These are phyloP conservation scores for Amanita rubescens DNA, from an alignment of 768 basidiomycete species.

Conservation along the genomic window DNA sequence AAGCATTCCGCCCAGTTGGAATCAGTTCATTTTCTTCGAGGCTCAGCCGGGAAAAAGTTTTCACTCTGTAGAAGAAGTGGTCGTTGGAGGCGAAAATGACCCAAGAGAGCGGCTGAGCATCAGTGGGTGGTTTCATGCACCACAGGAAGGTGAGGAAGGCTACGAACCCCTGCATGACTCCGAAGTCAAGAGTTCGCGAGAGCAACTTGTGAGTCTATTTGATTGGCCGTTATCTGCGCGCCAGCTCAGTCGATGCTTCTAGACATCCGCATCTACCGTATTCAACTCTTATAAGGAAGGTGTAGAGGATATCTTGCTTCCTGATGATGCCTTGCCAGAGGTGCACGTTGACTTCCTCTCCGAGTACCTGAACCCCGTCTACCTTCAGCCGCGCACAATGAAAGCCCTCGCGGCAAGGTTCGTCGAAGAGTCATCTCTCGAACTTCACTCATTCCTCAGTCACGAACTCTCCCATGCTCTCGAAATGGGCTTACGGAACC, in stretches of 20 bases:
- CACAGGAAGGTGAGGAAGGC: slow-evolving; percentile 86
- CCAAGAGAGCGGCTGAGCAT: slow-evolving; percentile 76
- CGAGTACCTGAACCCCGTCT: slow-evolving; percentile 83
- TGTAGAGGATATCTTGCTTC: slow-evolving; percentile 20
- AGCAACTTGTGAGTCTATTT: slow-evolving; percentile 74
- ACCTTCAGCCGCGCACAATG: slow-evolving; percentile 79
- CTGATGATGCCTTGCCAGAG: slow-evolving; percentile 37
- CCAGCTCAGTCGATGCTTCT: slow-evolving; percentile 9
- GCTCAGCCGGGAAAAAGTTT: slow-evolving; percentile 96
- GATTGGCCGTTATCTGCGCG: background rate
- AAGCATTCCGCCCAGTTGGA: slow-evolving; percentile 75
- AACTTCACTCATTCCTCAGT: slow-evolving; percentile 81
- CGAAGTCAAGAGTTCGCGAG: slow-evolving; percentile 71
- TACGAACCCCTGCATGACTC: slow-evolving; percentile 48
- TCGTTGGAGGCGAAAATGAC: slow-evolving; percentile 68
- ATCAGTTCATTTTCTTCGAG: slow-evolving; percentile 81
- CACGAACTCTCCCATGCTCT: slow-evolving; percentile 61
- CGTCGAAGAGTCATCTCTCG: slow-evolving; percentile 78
- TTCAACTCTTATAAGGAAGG: slow-evolving; percentile 48
- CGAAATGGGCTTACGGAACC: slow-evolving; percentile 53
- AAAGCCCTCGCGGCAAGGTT: slow-evolving; percentile 75
- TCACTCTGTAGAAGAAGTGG: slow-evolving; percentile 94
- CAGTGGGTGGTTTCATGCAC: slow-evolving; percentile 96
- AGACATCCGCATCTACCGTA: slow-evolving; percentile 57
- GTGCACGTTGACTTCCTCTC: slow-evolving; percentile 67